Conservation (phyloP, 352 stramenopile species). For the Plasmopara viticola region DNA sequence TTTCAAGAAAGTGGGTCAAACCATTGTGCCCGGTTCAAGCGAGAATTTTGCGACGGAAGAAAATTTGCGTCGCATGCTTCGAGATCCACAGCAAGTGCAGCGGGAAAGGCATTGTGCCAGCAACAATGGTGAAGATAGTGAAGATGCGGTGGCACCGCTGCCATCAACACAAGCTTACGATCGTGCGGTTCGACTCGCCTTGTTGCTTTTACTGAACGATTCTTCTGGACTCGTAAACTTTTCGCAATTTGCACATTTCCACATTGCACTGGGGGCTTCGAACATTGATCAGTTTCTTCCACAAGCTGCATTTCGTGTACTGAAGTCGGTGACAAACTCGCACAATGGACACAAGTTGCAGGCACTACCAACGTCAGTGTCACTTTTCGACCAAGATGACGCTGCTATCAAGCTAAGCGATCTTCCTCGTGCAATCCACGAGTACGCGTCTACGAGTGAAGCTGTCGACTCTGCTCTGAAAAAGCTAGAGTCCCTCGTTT, state of each 20-base stretch:
- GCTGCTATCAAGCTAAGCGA: slow-evolving; percentile 47
- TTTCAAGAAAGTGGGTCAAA: slow-evolving; percentile 59
- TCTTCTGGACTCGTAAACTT: slow-evolving; percentile 76
- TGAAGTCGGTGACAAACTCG: slow-evolving; percentile 38
- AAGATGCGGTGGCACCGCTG: slow-evolving; percentile 2
- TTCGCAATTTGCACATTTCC: slow-evolving; percentile 85
- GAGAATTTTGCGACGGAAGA: slow-evolving; percentile 58
- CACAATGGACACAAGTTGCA: slow-evolving; percentile 11
- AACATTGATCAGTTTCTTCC: slow-evolving; percentile 70
- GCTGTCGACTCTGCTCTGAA: slow-evolving; percentile 1
- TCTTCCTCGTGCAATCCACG: slow-evolving; percentile 34
- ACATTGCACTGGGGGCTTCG: slow-evolving; percentile 66
- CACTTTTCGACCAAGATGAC: slow-evolving; percentile 8
- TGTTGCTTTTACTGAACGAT: slow-evolving; percentile 69
- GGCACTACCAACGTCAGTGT: slow-evolving; percentile 1
- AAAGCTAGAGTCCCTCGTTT: slow-evolving; percentile 2
- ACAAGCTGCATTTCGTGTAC: slow-evolving; percentile 68
- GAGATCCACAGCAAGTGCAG: slow-evolving; percentile 21
- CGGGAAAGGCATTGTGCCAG: too few species aligned
- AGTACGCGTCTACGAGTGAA: slow-evolving; percentile 31
- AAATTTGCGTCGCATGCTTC: slow-evolving; percentile 57
- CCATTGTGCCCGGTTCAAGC: slow-evolving; percentile 23
- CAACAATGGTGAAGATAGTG: too few species aligned
- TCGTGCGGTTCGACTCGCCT: slow-evolving; percentile 51
- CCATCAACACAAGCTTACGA: slow-evolving; percentile 30